Percentiles rank a stretch among this genome's conserved stretches.
These are phyloP conservation scores for Lobulomyces angularis DNA, from an alignment of 192 early-diverging fungal species.

Conservation along the genomic window DNA sequence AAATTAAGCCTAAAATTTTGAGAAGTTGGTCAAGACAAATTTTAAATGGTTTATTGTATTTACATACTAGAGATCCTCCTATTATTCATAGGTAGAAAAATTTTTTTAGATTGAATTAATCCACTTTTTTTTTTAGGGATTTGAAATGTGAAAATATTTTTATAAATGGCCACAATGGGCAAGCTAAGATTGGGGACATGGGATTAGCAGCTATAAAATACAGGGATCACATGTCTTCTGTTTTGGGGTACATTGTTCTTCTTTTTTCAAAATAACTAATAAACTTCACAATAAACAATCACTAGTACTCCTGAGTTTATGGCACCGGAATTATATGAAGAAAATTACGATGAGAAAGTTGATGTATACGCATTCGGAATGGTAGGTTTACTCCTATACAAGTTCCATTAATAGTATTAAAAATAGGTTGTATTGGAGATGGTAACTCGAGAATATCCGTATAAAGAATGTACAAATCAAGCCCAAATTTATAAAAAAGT, in stretches of 20 bases:
- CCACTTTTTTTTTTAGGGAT: slow-evolving; percentile 12
- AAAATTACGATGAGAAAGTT: slow-evolving; percentile 75
- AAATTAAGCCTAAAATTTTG: slow-evolving; percentile 59
- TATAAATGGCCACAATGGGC: slow-evolving; percentile 78
- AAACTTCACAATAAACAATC: background rate
- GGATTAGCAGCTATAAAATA: slow-evolving; percentile 58
- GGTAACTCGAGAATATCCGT: slow-evolving; percentile 76
- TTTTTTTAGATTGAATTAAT: background rate
- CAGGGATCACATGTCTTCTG: slow-evolving; percentile 55
- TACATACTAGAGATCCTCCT: slow-evolving; percentile 63
- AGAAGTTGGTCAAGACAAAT: slow-evolving; percentile 75
- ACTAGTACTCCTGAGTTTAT: slow-evolving; percentile 69
- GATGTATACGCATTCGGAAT: slow-evolving; percentile 87
- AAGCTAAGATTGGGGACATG: slow-evolving; percentile 79
- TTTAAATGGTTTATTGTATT: slow-evolving; percentile 62
- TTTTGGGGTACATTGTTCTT: slow-evolving; percentile 35
- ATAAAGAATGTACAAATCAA: slow-evolving; percentile 70
- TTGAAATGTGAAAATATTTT: slow-evolving; percentile 66
- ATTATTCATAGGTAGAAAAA: slow-evolving; percentile 60
- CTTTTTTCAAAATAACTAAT: slow-evolving; percentile 2
- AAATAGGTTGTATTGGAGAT: slow-evolving; percentile 23
- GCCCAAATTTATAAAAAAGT: slow-evolving; percentile 78
- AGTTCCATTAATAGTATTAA: slow-evolving; percentile 2
- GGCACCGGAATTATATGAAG: slow-evolving; percentile 84
- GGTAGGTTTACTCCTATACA: slow-evolving; percentile 48